Evolutionary conservation across 345 rosid genomes (phyloP).

Genomic region (Rhodomyrtus tomentosa): DNA sequence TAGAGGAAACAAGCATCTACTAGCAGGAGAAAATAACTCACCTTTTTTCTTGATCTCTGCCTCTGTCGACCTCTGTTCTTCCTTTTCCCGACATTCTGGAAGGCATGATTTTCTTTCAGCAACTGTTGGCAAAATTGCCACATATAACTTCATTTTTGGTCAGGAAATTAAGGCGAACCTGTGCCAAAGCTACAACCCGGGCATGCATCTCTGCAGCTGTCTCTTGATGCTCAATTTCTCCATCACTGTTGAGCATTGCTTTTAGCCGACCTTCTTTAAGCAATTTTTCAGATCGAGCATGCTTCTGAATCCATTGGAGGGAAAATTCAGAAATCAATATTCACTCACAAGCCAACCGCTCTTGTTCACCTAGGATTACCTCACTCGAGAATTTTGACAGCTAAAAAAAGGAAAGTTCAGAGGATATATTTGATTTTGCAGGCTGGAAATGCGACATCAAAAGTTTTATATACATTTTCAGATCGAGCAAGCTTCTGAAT

Average conservation of each 20-base stretch:
- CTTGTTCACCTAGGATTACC: background rate
- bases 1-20: background rate
- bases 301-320: slow-evolving; percentile 27
- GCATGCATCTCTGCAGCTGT: slow-evolving; percentile 44
- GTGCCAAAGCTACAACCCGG: slow-evolving; percentile 26
- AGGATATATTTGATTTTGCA: background rate
- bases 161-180: slow-evolving; percentile 18
- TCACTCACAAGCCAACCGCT: background rate
- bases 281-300: slow-evolving; percentile 54
- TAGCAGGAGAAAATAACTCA: background rate
- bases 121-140: background rate
- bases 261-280: slow-evolving; percentile 53
- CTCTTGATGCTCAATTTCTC: slow-evolving; percentile 63
- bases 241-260: slow-evolving; percentile 47
- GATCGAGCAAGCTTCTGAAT: slow-evolving; percentile 57
- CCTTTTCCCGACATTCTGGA: background rate
- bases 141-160: background rate
- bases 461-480: slow-evolving; percentile 17
- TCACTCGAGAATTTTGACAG: background rate
- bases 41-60: slow-evolving; percentile 23
- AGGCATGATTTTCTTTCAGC: background rate
- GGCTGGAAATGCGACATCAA: background rate
- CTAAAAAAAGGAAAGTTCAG: background rate
- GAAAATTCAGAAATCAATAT: background rate
- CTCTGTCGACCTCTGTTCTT: slow-evolving; percentile 26